phyloP scores from a whole-genome alignment of 1,139 yeast species.

The Entelexis paramagnoliae region DNA sequence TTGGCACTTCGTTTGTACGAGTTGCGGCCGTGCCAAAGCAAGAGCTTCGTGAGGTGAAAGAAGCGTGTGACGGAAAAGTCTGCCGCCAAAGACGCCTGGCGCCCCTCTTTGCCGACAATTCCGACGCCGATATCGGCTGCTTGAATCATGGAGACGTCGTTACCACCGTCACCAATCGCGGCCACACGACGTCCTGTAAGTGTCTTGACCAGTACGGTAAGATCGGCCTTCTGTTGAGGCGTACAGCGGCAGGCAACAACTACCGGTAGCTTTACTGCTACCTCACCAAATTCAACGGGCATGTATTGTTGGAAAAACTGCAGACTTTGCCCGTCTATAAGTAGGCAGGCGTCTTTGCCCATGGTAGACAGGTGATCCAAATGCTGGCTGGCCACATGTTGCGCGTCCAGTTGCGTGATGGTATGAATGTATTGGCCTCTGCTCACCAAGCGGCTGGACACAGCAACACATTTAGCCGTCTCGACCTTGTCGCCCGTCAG shows the following conservation, averaged over 20 bases:
- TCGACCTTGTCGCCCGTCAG: slow-evolving; percentile 97
- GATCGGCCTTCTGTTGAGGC: slow-evolving; percentile 97
- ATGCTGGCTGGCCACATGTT: slow-evolving; percentile 42
- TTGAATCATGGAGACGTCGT: slow-evolving; percentile 98
- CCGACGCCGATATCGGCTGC: slow-evolving; percentile 99
- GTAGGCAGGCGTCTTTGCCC: slow-evolving; percentile 62
- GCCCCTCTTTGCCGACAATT: slow-evolving; percentile 96
- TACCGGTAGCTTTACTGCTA: slow-evolving; percentile 71
- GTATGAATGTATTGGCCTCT: slow-evolving; percentile 92
- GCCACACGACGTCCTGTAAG: slow-evolving; percentile 83
- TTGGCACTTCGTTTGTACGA: slow-evolving; percentile 93
- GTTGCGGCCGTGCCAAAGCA: slow-evolving; percentile 97
- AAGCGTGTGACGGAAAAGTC: slow-evolving; percentile 92
- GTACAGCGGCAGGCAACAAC: slow-evolving; percentile 97
- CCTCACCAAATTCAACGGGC: slow-evolving; percentile 57
- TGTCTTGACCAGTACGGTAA: slow-evolving; percentile 67
- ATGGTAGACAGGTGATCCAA: slow-evolving; percentile 54
- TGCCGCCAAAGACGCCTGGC: slow-evolving; percentile 94
- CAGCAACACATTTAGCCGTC: slow-evolving; percentile 94
- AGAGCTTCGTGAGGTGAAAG: slow-evolving; percentile 71
- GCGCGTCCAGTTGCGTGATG: slow-evolving; percentile 49
- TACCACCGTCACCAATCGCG: slow-evolving; percentile 99
- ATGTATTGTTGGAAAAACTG: slow-evolving; percentile 54
- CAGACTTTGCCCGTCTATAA: slow-evolving; percentile 91
- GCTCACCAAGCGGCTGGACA: slow-evolving; percentile 81